These are phyloP conservation scores for Candida gigantensis DNA, from an alignment of 1,139 yeast genomes.

Conservation along the genomic window DNA sequence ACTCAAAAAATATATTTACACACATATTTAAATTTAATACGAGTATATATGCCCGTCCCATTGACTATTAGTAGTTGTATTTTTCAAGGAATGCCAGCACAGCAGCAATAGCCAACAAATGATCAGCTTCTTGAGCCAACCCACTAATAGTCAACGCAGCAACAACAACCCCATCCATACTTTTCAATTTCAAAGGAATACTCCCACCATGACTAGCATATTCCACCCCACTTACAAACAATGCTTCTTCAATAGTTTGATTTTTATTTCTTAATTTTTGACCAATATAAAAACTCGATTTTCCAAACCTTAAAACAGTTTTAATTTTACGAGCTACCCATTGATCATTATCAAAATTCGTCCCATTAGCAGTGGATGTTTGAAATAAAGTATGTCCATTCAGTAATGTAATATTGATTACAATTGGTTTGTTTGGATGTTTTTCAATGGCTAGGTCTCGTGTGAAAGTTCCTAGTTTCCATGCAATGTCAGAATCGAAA, in stretches of 20 bases:
- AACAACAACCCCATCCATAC: conserved; percentile 46
- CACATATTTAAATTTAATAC: too few relatives aligned
- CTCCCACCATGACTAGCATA: conserved; percentile 67
- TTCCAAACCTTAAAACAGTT: conserved; percentile 52
- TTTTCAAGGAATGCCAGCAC: conserved; percentile 11
- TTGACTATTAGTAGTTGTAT: too few relatives aligned
- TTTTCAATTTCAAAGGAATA: conserved; percentile 51
- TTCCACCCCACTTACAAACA: conserved; percentile 43
- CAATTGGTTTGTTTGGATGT: conserved; percentile 35
- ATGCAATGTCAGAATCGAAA: conserved; percentile 35
- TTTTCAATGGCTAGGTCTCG: conserved; percentile 26
- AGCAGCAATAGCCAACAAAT: conserved; percentile 35
- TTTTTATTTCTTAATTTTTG: conserved; percentile 39
- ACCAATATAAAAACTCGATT: conserved; percentile 57
- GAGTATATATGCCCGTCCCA: too few relatives aligned
- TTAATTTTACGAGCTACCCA: conserved; percentile 60
- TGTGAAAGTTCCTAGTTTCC: conserved; percentile 39
- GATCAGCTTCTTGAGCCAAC: conserved; percentile 50
- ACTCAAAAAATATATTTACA: too few relatives aligned
- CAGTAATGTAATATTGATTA: conserved; percentile 51
- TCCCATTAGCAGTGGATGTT: conserved; percentile 42
- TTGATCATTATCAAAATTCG: conserved; percentile 54
- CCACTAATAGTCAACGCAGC: conserved; percentile 66
- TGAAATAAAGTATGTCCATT: conserved; percentile 57
- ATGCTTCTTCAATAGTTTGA: conserved; percentile 37